Evolutionary conservation across 2,329 filamentous ascomycete genomes (phyloP), one percentile per base, ranked within the genome.

Genomic region (Trichoderma polysporum): DNA sequence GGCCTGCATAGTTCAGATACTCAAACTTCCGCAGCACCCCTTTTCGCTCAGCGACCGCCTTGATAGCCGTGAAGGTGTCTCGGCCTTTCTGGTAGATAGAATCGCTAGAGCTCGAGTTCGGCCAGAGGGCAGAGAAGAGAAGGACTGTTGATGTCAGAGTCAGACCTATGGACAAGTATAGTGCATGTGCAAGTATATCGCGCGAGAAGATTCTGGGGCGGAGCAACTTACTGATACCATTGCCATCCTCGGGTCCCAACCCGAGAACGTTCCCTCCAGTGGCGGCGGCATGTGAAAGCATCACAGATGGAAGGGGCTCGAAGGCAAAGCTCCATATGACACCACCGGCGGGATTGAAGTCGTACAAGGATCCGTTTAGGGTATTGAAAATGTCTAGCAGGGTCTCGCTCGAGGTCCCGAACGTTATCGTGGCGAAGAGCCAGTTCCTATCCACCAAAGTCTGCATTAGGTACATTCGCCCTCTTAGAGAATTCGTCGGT

Each of bases 271-370:
- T 61, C 10, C 58, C 58, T 0, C 58, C 58, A 1, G 58, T 50
- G 19, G 58, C 31, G 13, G 41, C 19, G 22, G 57, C 31, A 19
- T 61, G 31, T 37, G 58, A 50, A 29, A 61, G 58, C 58, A 61
- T 61, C 31, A 61, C 58, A 29, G 45, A 61, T 19, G 58, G 58
- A 4, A 61, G 45, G 15, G 58, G 58, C 58, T 61, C 58, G 2
- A 61, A 61, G 15, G 58, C 58, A 50, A 61, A 61, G 31, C 33
- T 61, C 58, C 58, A 61, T 19, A 13, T 61, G 19, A 61, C 39
- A 19, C 58, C 58, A 1, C 45, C 58, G 31, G 41, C 41, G 8
- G 58, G 58, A 61, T 61, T 61, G 10, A 61, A 61, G 45, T 61
- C 22, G 13, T 61, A 50, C 45, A 61, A 50, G 2, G 45, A 61